Percentiles rank a stretch among this genome's conserved stretches.
These are phyloP conservation scores for Furculomyces boomerangus DNA, from an alignment of 371 early-diverging fungal genomes.

Conservation along the genomic window DNA sequence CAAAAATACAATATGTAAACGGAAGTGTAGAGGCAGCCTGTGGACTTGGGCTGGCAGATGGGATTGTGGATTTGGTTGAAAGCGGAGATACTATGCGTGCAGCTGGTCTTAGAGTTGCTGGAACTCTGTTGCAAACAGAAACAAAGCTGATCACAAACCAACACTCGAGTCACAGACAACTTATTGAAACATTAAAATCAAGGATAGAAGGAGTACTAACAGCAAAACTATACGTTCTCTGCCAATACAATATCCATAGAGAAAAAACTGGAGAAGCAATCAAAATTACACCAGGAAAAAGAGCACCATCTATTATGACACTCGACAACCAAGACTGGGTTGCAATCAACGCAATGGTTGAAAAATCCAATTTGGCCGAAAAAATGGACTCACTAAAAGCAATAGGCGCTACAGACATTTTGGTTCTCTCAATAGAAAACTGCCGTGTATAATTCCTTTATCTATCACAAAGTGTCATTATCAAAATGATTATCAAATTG, in stretches of 20 bases:
- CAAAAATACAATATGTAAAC: conserved; percentile 56
- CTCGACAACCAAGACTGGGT: conserved; percentile 81
- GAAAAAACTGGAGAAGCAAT: conserved; percentile 37
- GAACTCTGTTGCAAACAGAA: conserved; percentile 61
- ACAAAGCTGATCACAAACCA: conserved; percentile 67
- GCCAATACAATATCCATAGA: conserved; percentile 73
- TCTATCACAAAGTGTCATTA: neutral
- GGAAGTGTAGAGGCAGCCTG: conserved; percentile 95
- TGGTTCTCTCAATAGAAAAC: conserved; percentile 62
- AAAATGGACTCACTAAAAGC: conserved; percentile 76
- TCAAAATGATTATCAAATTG: neutral
- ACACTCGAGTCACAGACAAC: conserved; percentile 30
- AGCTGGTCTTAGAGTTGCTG: conserved; percentile 80
- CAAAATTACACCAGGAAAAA: conserved; percentile 73
- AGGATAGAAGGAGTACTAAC: conserved; percentile 83
- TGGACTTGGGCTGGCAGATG: conserved; percentile 89
- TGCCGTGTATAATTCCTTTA: conserved; percentile 42
- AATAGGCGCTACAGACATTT: conserved; percentile 84
- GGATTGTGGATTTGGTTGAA: conserved; percentile 76
- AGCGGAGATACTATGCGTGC: conserved; percentile 97
- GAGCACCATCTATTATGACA: conserved; percentile 73
- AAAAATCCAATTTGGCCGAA: conserved; percentile 49
- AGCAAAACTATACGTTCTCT: conserved; percentile 68
- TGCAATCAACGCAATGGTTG: conserved; percentile 78
- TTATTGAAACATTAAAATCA: conserved; percentile 54